Evolutionary conservation across 1,139 yeast species (phyloP).

Genomic region (Geotrichum siamense): DNA sequence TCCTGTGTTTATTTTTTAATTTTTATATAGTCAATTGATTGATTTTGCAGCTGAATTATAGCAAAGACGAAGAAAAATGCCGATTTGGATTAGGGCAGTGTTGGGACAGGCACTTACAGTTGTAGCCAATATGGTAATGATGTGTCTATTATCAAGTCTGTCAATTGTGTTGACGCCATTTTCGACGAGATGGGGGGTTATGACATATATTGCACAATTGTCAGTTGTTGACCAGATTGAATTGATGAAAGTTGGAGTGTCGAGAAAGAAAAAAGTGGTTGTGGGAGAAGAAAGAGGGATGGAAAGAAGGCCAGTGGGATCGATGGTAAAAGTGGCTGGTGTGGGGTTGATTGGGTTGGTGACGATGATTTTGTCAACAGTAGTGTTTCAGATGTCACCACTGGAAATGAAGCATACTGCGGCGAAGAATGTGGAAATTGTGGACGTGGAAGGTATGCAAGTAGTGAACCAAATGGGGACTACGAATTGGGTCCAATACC

Average conservation of each 20-base stretch:
- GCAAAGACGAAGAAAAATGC: too few species aligned
- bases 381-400: slow-evolving; percentile 14
- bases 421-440: background rate
- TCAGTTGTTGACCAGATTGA: slow-evolving; percentile 15
- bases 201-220: slow-evolving; percentile 11
- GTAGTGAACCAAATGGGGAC: background rate
- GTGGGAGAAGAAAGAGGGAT: slow-evolving; percentile 9
- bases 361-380: slow-evolving; percentile 12
- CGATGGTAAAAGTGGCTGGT: background rate
- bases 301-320: slow-evolving; percentile 2
- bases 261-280: slow-evolving; percentile 14
- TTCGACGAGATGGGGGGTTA: slow-evolving; percentile 8
- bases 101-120: slow-evolving; percentile 15
- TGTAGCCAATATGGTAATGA: slow-evolving; percentile 15
- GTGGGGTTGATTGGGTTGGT: slow-evolving; percentile 12
- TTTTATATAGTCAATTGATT: too few species aligned
- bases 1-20: too few species aligned
- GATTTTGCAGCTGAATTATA: too few species aligned
- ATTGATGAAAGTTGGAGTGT: slow-evolving; percentile 12
- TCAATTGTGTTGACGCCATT: slow-evolving; percentile 15
- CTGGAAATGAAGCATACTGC: slow-evolving; percentile 9
- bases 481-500: slow-evolving; percentile 3
- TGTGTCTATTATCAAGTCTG: slow-evolving; percentile 11
- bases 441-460: background rate
- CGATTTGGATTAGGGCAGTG: slow-evolving; percentile 7